A percentile compares a stretch with the other conserved stretches of the same genome.
Conservation (phyloP, 441 rosid species). For the Capsella rubella region DNA sequence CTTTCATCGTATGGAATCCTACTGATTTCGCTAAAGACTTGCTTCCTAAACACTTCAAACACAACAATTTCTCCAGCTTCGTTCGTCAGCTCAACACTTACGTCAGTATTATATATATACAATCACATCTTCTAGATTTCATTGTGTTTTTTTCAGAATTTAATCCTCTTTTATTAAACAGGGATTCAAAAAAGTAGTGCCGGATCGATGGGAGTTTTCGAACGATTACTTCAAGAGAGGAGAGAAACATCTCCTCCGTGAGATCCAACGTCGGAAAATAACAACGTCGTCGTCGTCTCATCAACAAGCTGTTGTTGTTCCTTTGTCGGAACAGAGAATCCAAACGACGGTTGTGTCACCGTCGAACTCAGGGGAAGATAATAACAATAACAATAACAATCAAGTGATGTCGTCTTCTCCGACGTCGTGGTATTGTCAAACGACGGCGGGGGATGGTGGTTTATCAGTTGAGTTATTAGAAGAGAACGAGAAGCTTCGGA, state of each 20-base stretch:
- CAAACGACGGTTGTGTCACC: conserved; percentile 54
- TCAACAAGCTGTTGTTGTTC: conserved; percentile 23
- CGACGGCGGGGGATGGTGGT: conserved; percentile 37
- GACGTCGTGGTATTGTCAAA: conserved; percentile 50
- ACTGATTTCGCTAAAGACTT: conserved; percentile 66
- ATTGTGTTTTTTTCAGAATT: background rate
- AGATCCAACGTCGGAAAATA: conserved; percentile 73
- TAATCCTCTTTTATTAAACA: background rate
- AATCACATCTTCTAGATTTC: background rate
- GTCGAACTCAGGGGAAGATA: conserved; percentile 59
- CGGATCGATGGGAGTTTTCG: conserved; percentile 82
- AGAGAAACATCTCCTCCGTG: conserved; percentile 63
- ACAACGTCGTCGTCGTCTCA: conserved; percentile 13
- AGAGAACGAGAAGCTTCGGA: conserved; percentile 71
- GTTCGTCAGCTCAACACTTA: conserved; percentile 80
- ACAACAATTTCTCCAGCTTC: conserved; percentile 75
- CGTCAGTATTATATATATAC: conserved; percentile 36
- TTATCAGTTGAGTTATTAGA: conserved; percentile 52
- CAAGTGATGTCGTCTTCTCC: conserved; percentile 57
- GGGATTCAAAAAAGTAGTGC: conserved; percentile 73
- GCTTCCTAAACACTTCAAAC: conserved; percentile 73
- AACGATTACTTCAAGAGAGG: conserved; percentile 67
- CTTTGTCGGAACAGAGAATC: conserved; percentile 37
- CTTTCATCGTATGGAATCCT: conserved; percentile 71
- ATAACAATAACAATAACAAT: background rate